Evolutionary conservation across 2,329 filamentous ascomycete genomes (phyloP), one percentile per base, ranked within the genome.

Genomic region (Tolypocladium ophioglossoides): DNA sequence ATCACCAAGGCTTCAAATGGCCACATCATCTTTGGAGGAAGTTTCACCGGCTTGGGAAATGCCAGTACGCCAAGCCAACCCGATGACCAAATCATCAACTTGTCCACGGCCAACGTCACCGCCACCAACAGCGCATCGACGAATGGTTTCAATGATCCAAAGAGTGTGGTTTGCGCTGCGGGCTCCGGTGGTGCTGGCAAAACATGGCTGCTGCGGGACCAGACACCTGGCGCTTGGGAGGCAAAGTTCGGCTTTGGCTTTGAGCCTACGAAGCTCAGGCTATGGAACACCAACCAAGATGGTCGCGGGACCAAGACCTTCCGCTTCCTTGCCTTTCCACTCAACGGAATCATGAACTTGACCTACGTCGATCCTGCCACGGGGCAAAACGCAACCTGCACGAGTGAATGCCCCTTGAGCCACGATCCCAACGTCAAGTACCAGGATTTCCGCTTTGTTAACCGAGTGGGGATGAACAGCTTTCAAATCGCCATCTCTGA

Each of bases 291-390:
- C 3, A 84, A 88, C 61, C 78, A 84, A 52, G 83, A 94, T 62
- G 90, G 88, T 52, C 85, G 91, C 59, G 91, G 94, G 34, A 96
- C 91, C 34, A 88, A 89, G 72, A 88, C 86, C 0, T 99, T 89
- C 74, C 84, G 91, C 55, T 95, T 90, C 66, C 89, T 89, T 24
- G 89, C 91, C 20, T 74, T 92, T 55, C 91, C 92, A 6, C 83
- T 92, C 64, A 85, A 88, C 58, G 94, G 94, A 52, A 96, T 99
- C 67, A 89, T 99, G 84, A 96, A 97, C 70, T 79, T 99, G 65
- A 95, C 91, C 39, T 97, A 94, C 63, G 84, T 85, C 58, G 90
- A 97, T 64, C 85, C 87, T 27, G 74, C 67, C 40, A 87, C 82
- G 2, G 86, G 87, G 30, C 73, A 80, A 51, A 85, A 85, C 54